A percentile compares a stretch with the other conserved stretches of the same genome.
These are phyloP conservation scores for Rubus idaeus DNA, from an alignment of 306 rosid genomes.

Conservation along the genomic window DNA sequence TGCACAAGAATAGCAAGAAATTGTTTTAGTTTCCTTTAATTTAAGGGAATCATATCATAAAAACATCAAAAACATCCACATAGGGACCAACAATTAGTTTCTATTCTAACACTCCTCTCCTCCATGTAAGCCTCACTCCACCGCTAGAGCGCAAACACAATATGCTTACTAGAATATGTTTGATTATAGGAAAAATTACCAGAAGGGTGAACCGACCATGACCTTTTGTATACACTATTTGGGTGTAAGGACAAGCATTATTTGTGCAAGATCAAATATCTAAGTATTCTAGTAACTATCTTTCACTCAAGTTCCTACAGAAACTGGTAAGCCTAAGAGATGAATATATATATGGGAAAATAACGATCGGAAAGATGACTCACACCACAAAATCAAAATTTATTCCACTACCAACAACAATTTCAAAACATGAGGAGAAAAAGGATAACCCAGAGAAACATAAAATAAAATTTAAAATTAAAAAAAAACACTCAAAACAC, in stretches of 20 bases:
- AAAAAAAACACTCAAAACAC: too few species aligned
- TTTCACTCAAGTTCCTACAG: too few species aligned
- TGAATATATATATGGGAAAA: too few species aligned
- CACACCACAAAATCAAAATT: too few species aligned
- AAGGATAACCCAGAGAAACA: too few species aligned
- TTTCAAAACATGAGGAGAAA: too few species aligned
- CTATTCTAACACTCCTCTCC: not conserved
- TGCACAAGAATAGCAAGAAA: conserved; percentile 19
- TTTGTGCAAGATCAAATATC: not conserved
- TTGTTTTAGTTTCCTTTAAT: not conserved
- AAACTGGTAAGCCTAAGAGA: too few species aligned
- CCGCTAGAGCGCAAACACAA: not conserved
- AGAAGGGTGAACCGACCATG: not conserved
- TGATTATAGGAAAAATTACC: not conserved
- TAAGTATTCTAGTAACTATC: too few species aligned
- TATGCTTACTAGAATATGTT: not conserved
- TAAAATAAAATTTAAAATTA: too few species aligned
- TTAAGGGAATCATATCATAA: not conserved
- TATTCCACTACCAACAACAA: too few species aligned
- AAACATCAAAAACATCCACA: not conserved
- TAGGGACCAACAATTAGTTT: not conserved
- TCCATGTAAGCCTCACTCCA: not conserved
- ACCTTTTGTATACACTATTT: not conserved
- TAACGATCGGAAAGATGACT: too few species aligned
- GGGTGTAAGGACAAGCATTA: not conserved